A percentile compares a stretch with the other conserved stretches of the same genome.
Evolutionary conservation across 306 rosid genomes (phyloP).

Genomic region (Calophaca sinica): DNA sequence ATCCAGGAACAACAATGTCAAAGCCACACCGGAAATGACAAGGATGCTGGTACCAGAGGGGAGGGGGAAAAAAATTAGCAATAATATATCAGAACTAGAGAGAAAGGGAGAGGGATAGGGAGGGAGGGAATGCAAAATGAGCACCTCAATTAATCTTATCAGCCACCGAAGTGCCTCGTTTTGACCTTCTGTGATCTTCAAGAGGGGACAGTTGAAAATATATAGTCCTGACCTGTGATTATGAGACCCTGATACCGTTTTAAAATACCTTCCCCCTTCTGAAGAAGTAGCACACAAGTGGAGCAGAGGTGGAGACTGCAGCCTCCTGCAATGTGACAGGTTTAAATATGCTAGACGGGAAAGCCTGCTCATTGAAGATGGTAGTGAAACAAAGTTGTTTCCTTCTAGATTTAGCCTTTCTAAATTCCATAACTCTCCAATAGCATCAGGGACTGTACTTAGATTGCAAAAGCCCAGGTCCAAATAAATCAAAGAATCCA

Average conservation of each 20-base stretch:
- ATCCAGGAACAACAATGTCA: constrained; percentile 29
- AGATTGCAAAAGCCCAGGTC: constrained; percentile 37
- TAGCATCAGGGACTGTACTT: constrained; percentile 10
- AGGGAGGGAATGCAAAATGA: neutral
- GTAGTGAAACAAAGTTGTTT: constrained; percentile 6
- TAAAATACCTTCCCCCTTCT: constrained; percentile 8
- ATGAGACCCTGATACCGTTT: neutral
- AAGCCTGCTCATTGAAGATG: neutral
- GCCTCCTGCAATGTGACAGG: neutral
- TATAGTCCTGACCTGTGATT: constrained; percentile 33
- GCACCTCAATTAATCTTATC: neutral
- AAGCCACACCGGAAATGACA: constrained; percentile 39
- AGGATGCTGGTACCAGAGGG: constrained; percentile 16
- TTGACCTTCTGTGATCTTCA: neutral
- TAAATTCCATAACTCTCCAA: constrained; percentile 9
- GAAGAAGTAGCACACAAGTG: neutral
- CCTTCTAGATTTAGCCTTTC: constrained; percentile 39
- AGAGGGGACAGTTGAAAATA: constrained; percentile 4
- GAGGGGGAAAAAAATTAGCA: too few species aligned
- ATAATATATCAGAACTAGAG: too few species aligned
- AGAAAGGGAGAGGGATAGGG: too few species aligned
- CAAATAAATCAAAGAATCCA: constrained; percentile 14
- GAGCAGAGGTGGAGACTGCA: constrained; percentile 5
- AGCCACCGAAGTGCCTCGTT: constrained; percentile 5
- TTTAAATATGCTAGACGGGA: constrained; percentile 34